A percentile compares a stretch with the other conserved stretches of the same genome.
These are phyloP conservation scores for Schwanniomyces sp. DNA, from an alignment of 805 yeast species.

Conservation along the genomic window DNA sequence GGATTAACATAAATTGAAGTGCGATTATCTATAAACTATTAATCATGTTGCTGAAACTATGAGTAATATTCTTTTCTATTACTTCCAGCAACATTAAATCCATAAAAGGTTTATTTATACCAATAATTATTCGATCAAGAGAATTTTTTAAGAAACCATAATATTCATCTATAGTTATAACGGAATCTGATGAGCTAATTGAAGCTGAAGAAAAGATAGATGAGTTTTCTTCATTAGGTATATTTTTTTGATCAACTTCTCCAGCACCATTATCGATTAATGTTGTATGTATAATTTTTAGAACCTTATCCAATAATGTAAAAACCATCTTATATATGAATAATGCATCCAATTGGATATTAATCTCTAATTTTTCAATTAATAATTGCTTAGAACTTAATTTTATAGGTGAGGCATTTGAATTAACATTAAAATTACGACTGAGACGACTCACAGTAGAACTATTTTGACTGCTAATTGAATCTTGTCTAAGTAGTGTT, in stretches of 20 bases:
- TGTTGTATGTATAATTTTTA: slow-evolving; percentile 25
- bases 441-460: slow-evolving; percentile 9
- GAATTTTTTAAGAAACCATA: slow-evolving; percentile 24
- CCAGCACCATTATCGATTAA: slow-evolving; percentile 7
- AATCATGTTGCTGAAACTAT: slow-evolving; percentile 30
- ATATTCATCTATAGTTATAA: slow-evolving; percentile 32
- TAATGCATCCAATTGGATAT: slow-evolving; percentile 37
- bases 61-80: slow-evolving; percentile 28
- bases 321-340: slow-evolving; percentile 38
- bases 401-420: slow-evolving; percentile 36
- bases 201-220: slow-evolving; percentile 38
- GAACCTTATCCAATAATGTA: slow-evolving; percentile 26
- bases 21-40: slow-evolving; percentile 12
- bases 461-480: slow-evolving; percentile 9
- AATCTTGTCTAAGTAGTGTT: slow-evolving; percentile 4
- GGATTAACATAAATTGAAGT: background rate
- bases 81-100: slow-evolving; percentile 25
- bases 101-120: slow-evolving; percentile 40
- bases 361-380: slow-evolving; percentile 45
- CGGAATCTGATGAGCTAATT: slow-evolving; percentile 18
- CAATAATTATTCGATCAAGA: slow-evolving; percentile 27
- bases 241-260: background rate
- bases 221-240: slow-evolving; percentile 22
- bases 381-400: slow-evolving; percentile 39
- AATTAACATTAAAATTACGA: slow-evolving; percentile 1